Evolutionary conservation across 495 filamentous ascomycete genomes (phyloP).

Genomic region (Aspergillus taichungensis): DNA sequence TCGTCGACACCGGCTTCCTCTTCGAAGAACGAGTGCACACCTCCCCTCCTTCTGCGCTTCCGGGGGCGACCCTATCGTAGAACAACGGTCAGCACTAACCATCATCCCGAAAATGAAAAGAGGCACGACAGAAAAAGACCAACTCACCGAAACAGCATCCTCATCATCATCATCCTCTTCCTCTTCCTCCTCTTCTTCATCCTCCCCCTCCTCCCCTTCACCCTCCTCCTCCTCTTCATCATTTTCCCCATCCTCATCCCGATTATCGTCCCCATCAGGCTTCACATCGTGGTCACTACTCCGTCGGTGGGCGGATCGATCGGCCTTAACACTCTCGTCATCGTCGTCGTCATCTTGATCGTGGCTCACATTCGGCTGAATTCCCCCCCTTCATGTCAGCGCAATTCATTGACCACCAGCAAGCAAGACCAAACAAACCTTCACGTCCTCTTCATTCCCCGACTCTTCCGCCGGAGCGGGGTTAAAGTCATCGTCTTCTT

Average conservation of each 20-base stretch:
- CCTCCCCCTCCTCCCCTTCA: constrained; percentile 29
- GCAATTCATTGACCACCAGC: too few relatives aligned
- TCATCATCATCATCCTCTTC: constrained; percentile 52
- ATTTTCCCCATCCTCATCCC: constrained; percentile 32
- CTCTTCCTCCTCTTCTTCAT: constrained; percentile 40
- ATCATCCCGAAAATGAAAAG: background rate
- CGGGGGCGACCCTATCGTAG: constrained; percentile 55
- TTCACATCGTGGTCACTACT: constrained; percentile 44
- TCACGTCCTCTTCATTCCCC: constrained; percentile 51
- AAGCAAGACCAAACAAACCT: constrained; percentile 24
- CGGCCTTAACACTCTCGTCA: constrained; percentile 33
- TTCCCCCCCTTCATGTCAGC: constrained; percentile 14
- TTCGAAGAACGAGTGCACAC: constrained; percentile 79
- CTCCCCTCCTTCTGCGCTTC: constrained; percentile 64
- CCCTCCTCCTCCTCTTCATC: constrained; percentile 31
- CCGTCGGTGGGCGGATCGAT: constrained; percentile 3
- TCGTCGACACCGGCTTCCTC: constrained; percentile 94
- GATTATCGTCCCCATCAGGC: constrained; percentile 23
- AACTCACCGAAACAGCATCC: constrained; percentile 48
- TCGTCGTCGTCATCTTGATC: constrained; percentile 44
- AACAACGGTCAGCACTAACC: constrained; percentile 7
- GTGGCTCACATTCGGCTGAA: constrained; percentile 38
- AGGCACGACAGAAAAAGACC: background rate
- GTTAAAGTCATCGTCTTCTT: constrained; percentile 79
- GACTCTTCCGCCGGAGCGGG: constrained; percentile 59